Evolutionary conservation across 2,329 filamentous ascomycete species (phyloP).

Genomic region (Hypoxylon sp.): DNA sequence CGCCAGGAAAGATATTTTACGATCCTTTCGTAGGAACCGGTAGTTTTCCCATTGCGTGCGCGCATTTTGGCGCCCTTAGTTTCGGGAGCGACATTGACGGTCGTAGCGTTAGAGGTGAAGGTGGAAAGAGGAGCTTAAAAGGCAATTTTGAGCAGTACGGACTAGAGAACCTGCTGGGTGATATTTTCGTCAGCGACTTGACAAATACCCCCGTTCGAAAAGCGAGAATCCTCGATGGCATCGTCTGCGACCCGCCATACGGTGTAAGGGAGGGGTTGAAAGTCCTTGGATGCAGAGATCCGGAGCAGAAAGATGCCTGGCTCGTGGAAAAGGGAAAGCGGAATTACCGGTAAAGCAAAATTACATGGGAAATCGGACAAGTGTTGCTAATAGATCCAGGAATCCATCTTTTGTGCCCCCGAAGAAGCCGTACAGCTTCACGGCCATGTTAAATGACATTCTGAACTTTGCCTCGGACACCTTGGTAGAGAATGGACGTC

Average conservation of each 20-base stretch:
- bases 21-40: conserved; percentile 97
- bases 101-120: conserved; percentile 82
- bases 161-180: conserved; percentile 74
- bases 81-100: conserved; percentile 96
- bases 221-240: conserved; percentile 76
- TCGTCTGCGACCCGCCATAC: conserved; percentile 96
- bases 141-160: conserved; percentile 90
- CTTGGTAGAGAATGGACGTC: conserved; percentile 80
- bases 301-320: conserved; percentile 68
- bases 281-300: conserved; percentile 83
- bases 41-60: conserved; percentile 89
- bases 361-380: not conserved
- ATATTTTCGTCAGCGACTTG: conserved; percentile 86
- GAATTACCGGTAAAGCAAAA: conserved; percentile 72
- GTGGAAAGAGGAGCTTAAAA: conserved; percentile 61
- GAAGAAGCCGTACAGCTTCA: conserved; percentile 92
- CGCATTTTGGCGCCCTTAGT: conserved; percentile 86
- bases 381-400: conserved; percentile 34
- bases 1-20: conserved; percentile 86
- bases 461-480: conserved; percentile 82
- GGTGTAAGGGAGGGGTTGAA: conserved; percentile 92
- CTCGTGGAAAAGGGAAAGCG: conserved; percentile 77
- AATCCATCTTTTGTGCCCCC: conserved; percentile 66
- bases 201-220: conserved; percentile 83
- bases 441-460: conserved; percentile 90